Percentiles rank a stretch among this genome's conserved stretches.
phyloP scores from a whole-genome alignment of 2,329 filamentous ascomycete genomes.

The Trichophyton rubrum region DNA sequence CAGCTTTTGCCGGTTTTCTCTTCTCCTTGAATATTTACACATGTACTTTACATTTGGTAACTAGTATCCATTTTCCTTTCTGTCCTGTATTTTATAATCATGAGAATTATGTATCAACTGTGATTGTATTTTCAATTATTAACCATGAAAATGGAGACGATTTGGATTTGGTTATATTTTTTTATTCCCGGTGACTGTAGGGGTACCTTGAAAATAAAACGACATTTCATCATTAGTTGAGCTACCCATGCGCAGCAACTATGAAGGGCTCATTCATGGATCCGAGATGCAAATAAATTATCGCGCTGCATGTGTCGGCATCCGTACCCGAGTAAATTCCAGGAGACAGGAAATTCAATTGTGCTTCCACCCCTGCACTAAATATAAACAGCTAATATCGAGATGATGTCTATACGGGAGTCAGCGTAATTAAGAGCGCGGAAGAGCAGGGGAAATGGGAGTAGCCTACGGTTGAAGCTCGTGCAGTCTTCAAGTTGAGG shows the following conservation, averaged over 20 bases:
- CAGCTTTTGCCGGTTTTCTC: background rate
- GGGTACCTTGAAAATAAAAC: no score
- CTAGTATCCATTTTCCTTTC: background rate
- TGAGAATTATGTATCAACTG: background rate
- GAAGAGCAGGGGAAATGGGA: background rate
- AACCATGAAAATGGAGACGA: no score
- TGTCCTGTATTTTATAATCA: background rate
- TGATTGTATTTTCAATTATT: background rate
- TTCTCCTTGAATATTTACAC: background rate
- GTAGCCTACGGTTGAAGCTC: slow-evolving; percentile 35
- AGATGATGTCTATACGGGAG: background rate
- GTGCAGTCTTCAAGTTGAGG: slow-evolving; percentile 46
- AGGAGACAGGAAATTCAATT: no score
- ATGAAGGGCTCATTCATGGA: no score
- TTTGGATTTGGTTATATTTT: no score
- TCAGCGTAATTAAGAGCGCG: background rate
- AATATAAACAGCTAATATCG: background rate
- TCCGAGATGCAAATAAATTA: no score
- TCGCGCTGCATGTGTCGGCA: no score
- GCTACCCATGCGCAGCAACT: no score
- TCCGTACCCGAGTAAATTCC: no score
- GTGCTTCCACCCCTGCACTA: no score
- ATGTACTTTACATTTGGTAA: slow-evolving; percentile 1
- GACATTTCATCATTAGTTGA: no score
- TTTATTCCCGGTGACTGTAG: no score